Evolutionary conservation across 2,329 filamentous ascomycete species (phyloP).

Genomic region (Phialophora tarda): DNA sequence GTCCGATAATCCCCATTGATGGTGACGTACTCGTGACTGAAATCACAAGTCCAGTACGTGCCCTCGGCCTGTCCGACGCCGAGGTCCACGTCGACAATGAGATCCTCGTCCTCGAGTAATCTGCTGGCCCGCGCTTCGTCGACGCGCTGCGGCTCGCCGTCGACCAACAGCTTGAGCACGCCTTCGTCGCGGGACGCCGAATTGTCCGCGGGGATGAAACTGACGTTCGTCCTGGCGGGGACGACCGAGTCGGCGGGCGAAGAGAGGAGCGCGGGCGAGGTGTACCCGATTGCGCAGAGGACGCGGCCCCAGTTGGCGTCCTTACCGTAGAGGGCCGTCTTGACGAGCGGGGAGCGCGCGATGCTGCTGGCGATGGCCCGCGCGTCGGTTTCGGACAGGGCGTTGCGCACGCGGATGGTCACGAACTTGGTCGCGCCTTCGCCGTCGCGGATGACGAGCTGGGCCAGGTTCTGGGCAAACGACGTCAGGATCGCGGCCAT

Average conservation of each 20-base stretch:
- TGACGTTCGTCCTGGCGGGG: conserved; percentile 63
- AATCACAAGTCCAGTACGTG: conserved; percentile 70
- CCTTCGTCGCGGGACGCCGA: conserved; percentile 47
- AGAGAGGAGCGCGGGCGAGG: conserved; percentile 4
- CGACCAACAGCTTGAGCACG: conserved; percentile 63
- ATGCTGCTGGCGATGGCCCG: conserved; percentile 84
- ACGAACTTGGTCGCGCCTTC: conserved; percentile 99
- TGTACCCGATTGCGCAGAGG: conserved; percentile 88
- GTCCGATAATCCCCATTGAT: conserved; percentile 73
- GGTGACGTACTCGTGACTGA: conserved; percentile 72
- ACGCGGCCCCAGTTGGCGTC: conserved; percentile 99
- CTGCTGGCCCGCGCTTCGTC: conserved; percentile 65
- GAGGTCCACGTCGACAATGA: conserved; percentile 66
- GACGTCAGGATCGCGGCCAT: conserved; percentile 73
- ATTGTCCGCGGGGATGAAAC: conserved; percentile 65
- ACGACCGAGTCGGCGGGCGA: conserved; percentile 50
- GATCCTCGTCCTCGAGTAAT: conserved; percentile 66
- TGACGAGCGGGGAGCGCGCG: conserved; percentile 89
- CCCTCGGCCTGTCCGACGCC: conserved; percentile 60
- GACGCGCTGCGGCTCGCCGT: conserved; percentile 66
- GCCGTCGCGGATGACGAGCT: conserved; percentile 92
- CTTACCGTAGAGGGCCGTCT: conserved; percentile 94
- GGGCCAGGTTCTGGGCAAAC: conserved; percentile 83
- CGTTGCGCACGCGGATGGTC: conserved; percentile 81
- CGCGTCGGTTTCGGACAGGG: conserved; percentile 71